A percentile compares a stretch with the other conserved stretches of the same genome.
Evolutionary conservation across 345 rosid genomes (phyloP).

Genomic region (Syzygium oleosum): DNA sequence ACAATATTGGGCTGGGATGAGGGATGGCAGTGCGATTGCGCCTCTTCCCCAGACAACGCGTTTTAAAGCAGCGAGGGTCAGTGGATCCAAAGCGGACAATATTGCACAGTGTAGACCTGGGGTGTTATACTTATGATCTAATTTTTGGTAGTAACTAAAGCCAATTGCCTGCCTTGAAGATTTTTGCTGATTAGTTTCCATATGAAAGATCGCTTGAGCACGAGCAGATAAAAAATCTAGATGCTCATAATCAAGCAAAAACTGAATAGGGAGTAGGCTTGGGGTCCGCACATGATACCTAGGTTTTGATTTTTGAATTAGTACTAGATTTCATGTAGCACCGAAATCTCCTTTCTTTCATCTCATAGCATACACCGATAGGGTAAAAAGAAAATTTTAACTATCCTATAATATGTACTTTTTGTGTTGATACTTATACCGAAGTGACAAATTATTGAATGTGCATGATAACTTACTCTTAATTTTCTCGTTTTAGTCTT

Average conservation of each 20-base stretch:
- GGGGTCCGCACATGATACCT: neutral
- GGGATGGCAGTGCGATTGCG: too few species aligned
- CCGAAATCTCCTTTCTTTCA: neutral
- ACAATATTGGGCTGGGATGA: too few species aligned
- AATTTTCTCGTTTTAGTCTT: neutral
- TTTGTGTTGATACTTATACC: neutral
- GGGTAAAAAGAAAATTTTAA: neutral
- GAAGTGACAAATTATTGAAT: neutral
- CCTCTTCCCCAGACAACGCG: too few species aligned
- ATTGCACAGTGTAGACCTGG: too few species aligned
- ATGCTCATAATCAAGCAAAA: neutral
- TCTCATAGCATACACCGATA: neutral
- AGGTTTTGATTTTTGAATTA: neutral
- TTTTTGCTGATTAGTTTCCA: neutral
- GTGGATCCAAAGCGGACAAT: too few species aligned
- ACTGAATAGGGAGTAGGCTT: neutral
- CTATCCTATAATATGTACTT: neutral
- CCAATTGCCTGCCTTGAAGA: neutral
- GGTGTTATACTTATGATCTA: neutral
- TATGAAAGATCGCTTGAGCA: neutral
- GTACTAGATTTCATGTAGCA: neutral
- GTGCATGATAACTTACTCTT: neutral
- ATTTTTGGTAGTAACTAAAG: neutral
- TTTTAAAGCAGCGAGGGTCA: too few species aligned
- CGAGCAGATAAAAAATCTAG: neutral